Conservation (phyloP, 1,284 basidiomycete species). For the Melampsora abietis-canadensis region DNA sequence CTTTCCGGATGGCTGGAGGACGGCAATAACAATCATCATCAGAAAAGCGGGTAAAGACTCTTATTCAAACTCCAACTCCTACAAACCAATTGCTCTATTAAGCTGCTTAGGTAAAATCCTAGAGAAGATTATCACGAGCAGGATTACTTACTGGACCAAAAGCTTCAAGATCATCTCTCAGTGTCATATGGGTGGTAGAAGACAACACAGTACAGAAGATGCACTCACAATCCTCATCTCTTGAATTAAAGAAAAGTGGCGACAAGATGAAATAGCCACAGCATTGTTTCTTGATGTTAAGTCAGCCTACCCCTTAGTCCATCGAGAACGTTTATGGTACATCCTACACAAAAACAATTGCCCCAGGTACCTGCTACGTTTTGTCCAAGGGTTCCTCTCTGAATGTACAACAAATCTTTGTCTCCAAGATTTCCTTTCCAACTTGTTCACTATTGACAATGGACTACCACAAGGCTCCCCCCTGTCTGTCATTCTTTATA, state of each 20-base stretch:
- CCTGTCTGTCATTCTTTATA: constrained; percentile 20
- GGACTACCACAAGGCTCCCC: constrained; percentile 24
- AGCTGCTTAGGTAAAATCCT: too few relatives aligned
- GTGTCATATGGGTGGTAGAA: background rate
- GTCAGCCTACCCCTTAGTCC: constrained; percentile 22
- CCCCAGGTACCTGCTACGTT: background rate
- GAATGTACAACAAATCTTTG: background rate
- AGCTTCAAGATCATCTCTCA: background rate
- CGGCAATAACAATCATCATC: too few relatives aligned
- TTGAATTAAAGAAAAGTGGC: constrained; percentile 12
- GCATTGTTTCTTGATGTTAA: constrained; percentile 32
- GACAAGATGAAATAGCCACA: background rate
- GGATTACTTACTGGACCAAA: background rate
- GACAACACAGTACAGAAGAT: too few relatives aligned
- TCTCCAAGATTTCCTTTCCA: constrained; percentile 6
- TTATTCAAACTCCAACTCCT: too few relatives aligned
- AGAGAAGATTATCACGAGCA: too few relatives aligned
- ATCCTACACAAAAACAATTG: background rate
- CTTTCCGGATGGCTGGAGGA: too few relatives aligned
- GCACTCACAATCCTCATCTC: too few relatives aligned
- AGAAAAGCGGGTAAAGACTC: too few relatives aligned
- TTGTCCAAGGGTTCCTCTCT: constrained; percentile 5
- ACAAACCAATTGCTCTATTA: too few relatives aligned
- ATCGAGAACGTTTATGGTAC: background rate
- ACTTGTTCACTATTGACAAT: background rate